Evolutionary conservation across 176 grass and related monocot species (phyloP), one percentile per base, ranked within the genome.

Genomic region (Musa schizocarpa): DNA sequence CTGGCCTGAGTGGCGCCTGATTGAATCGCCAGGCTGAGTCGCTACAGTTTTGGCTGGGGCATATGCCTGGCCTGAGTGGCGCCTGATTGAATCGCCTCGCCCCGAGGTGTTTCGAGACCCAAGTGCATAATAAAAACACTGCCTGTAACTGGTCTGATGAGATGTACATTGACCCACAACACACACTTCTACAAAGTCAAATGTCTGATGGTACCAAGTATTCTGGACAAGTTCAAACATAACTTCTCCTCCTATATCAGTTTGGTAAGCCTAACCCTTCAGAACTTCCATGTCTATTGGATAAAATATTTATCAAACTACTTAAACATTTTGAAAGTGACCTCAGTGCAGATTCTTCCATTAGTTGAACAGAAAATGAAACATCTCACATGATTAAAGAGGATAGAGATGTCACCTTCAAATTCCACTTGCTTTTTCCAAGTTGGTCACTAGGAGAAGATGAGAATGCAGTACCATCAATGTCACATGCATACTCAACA

Each of bases 391-490:
- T 24, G 52, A 13, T 12, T 54, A 65, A 27, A 10, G 2, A 22
- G 7, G 9, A 77, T 21, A 65, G 1, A 71, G 17, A 65, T 16
- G 52, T 61, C 74, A 98, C 95, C 95, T 98, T 93, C 75, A 98
- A 84, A 80, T 98, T 98, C 90, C 95, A 98, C 50, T 93, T 89
- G 76, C 90, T 93, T 89, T 89, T 86, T 43, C 88, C 95, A 75
- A 98, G 90, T 50, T 88, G 90, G 49, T 98, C 95, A 13, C 68
- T 75, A 49, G 84, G 68, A 80, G 88, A 89, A 83, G 95, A 91
- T 57, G 95, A 98, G 86, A 98, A 98, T 49, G 95, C 95, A 86
- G 88, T 98, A 12, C 94, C 95, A 68, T 98, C 95, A 85, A 98
- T 87, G 80, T 98, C 94, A 53, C 94, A 98, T 23, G 94, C 94